These are phyloP conservation scores for Rubus idaeus DNA, from an alignment of 306 rosid genomes.

Conservation along the genomic window DNA sequence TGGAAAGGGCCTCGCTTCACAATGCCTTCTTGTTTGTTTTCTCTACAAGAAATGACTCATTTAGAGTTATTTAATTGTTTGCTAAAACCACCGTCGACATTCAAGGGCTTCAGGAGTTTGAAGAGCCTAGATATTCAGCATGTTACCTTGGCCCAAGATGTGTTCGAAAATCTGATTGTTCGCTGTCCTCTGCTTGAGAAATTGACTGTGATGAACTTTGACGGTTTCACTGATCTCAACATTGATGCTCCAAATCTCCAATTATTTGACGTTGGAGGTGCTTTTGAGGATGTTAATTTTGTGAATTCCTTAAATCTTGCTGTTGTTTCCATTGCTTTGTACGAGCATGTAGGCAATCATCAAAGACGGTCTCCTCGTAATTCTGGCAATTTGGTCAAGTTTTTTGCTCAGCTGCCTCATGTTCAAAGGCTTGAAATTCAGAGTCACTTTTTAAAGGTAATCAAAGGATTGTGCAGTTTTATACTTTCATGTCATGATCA, in stretches of 20 bases:
- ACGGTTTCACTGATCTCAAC: slow-evolving; percentile 50
- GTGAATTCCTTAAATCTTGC: slow-evolving; percentile 46
- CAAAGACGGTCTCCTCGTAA: slow-evolving; percentile 29
- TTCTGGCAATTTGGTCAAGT: slow-evolving; percentile 44
- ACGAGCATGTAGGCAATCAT: slow-evolving; percentile 28
- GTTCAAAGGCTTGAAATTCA: slow-evolving; percentile 52
- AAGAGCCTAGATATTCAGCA: slow-evolving; percentile 68
- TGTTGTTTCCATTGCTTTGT: slow-evolving; percentile 52
- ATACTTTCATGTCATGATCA: neutral
- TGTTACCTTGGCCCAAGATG: slow-evolving; percentile 59
- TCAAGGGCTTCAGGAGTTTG: slow-evolving; percentile 52
- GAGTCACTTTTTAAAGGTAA: slow-evolving; percentile 56
- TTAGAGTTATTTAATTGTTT: slow-evolving; percentile 55
- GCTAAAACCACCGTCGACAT: slow-evolving; percentile 54
- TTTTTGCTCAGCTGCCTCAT: slow-evolving; percentile 48
- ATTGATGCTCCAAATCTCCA: slow-evolving; percentile 56
- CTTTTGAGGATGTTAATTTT: slow-evolving; percentile 48
- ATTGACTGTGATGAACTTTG: slow-evolving; percentile 56
- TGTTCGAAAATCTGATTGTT: slow-evolving; percentile 46
- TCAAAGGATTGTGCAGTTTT: neutral
- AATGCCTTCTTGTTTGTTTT: slow-evolving; percentile 50
- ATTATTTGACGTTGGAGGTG: slow-evolving; percentile 57
- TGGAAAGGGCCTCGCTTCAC: slow-evolving; percentile 57
- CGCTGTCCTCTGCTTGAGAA: slow-evolving; percentile 56
- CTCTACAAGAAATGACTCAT: slow-evolving; percentile 47